Evolutionary conservation across 2,329 filamentous ascomycete genomes (phyloP), one percentile per base, ranked within the genome.

Genomic region (Cordyceps fumosorosea): DNA sequence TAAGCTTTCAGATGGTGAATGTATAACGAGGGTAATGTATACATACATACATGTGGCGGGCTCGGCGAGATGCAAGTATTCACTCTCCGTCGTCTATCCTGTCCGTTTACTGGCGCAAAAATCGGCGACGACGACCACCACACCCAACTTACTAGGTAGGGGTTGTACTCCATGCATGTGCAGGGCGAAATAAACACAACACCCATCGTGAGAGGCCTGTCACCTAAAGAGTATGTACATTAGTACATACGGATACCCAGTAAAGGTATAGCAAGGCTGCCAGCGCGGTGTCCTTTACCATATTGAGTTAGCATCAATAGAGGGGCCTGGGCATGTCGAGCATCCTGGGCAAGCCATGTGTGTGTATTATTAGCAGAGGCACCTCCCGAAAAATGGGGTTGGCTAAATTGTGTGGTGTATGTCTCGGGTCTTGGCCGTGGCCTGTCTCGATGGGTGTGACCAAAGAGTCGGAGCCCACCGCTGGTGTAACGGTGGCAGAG

Each of bases 381-480:
- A 16, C 18, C 22, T 52, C 12, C 56, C 56, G 56, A 59, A 59
- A 59, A 59, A 59, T 52, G 47, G 56, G 56, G 56, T 52, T 29
- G 22, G 16, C 16, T n/a, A 45, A 8, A 32, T 12, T 34, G 29
- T 59, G 34, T 60, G n/a, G 45, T 60, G 37, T 37, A 29, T 51
- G 56, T 60, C 57, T 60, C 57, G 50, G 57, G 57, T 54, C 57
- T 60, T 60, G 57, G 50, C 57, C 57, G 57, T 54, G 37, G 48
- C 11, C 34, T 37, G 26, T 34, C 29, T 51, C 24, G 57, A 53
- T 45, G 22, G 29, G 5, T 20, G 16, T 32, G 45, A 52, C 22
- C 6, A 52, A n/a, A 16, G 14, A 16, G 40, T 44, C 32, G 29
- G 29, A 52, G 22, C 48, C 57, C 57, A 54, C 57, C 45, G 50